phyloP scores from a whole-genome alignment of 2,329 filamentous ascomycete genomes.

The Colletotrichum plurivorum region DNA sequence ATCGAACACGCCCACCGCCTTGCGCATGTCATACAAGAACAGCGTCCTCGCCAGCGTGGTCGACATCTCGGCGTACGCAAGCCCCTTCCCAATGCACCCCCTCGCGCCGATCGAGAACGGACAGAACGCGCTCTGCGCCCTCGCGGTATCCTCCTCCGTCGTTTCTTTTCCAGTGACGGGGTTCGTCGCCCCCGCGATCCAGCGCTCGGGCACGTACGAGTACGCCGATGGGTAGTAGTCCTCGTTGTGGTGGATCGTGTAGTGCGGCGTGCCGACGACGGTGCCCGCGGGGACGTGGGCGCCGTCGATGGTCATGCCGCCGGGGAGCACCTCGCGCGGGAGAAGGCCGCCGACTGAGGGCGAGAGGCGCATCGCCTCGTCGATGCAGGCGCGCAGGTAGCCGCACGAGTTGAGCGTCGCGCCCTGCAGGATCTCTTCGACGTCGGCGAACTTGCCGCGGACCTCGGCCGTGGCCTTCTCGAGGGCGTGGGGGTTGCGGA shows the following conservation, averaged over 20 bases:
- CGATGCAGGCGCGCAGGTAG: conserved; percentile 76
- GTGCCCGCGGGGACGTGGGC: conserved; percentile 69
- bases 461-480: conserved; percentile 65
- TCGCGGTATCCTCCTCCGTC: conserved; percentile 64
- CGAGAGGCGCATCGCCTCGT: conserved; percentile 75
- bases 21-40: conserved; percentile 72
- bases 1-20: conserved; percentile 62
- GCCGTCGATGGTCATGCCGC: conserved; percentile 69
- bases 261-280: conserved; percentile 76
- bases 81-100: conserved; percentile 79
- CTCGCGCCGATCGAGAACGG: conserved; percentile 80
- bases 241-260: conserved; percentile 77
- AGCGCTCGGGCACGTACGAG: conserved; percentile 74
- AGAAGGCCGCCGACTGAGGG: conserved; percentile 73
- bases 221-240: conserved; percentile 73
- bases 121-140: conserved; percentile 79
- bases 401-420: conserved; percentile 62
- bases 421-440: conserved; percentile 70
- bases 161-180: conserved; percentile 53
- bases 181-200: conserved; percentile 67
- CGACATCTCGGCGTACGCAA: conserved; percentile 78
- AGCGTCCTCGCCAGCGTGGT: conserved; percentile 73
- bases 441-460: conserved; percentile 62
- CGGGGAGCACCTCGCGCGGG: conserved; percentile 70
- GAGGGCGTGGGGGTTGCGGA: conserved; percentile 64